A percentile compares a stretch with the other conserved stretches of the same genome.
phyloP scores from a whole-genome alignment of 2,329 filamentous ascomycete genomes.

The Colletotrichum liaoningense region DNA sequence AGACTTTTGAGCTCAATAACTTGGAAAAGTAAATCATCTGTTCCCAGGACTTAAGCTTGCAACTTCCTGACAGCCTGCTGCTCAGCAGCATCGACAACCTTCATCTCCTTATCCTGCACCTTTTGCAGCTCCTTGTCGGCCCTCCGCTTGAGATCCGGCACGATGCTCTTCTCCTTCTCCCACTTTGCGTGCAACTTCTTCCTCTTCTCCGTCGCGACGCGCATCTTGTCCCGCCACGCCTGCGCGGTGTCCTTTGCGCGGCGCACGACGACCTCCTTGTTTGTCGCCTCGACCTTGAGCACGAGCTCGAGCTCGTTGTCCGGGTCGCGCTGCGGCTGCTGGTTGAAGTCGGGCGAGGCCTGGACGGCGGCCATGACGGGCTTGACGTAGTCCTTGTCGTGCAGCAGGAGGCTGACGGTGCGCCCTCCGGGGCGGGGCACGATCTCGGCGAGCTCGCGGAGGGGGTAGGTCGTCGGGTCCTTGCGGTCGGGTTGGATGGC shows the following conservation, averaged over 20 bases:
- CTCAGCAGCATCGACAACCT: constrained; percentile 61
- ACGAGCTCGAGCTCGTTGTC: constrained; percentile 71
- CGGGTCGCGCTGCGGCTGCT: constrained; percentile 68
- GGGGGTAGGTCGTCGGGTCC: constrained; percentile 52
- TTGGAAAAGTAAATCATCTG: too few species aligned
- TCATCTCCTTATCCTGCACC: constrained; percentile 65
- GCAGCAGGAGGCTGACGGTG: constrained; percentile 54
- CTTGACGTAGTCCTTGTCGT: constrained; percentile 59
- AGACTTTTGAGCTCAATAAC: too few species aligned
- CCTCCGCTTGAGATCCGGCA: constrained; percentile 60
- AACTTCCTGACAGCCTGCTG: constrained; percentile 58
- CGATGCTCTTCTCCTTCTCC: constrained; percentile 53
- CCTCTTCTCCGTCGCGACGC: constrained; percentile 56
- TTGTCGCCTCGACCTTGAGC: constrained; percentile 64
- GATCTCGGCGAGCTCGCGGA: constrained; percentile 67
- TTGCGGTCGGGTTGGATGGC: constrained; percentile 49
- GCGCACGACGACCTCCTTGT: constrained; percentile 57
- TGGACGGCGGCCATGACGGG: constrained; percentile 68
- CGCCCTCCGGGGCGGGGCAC: constrained; percentile 58
- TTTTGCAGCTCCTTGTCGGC: constrained; percentile 59
- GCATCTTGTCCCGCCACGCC: constrained; percentile 62
- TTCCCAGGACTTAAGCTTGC: constrained; percentile 32
- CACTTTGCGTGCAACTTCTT: constrained; percentile 59
- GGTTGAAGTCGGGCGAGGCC: constrained; percentile 65
- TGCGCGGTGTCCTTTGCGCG: constrained; percentile 59